Conservation (phyloP, 805 yeast genomes). For the Pichia heedii region DNA sequence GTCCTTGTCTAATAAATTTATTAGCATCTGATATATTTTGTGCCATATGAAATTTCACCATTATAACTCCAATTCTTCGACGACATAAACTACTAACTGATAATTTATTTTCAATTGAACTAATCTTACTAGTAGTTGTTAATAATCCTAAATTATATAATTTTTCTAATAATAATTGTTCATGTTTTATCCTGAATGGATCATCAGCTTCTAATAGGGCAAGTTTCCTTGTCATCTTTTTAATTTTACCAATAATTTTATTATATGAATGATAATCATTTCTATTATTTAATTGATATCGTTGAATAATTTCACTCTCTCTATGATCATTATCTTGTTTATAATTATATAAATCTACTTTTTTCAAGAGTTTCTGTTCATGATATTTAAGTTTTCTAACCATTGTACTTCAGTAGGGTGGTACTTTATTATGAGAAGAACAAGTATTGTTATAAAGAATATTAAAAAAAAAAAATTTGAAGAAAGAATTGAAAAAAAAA, state of each 20-base stretch:
- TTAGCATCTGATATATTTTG: conserved; percentile 83
- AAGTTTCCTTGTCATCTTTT: conserved; percentile 78
- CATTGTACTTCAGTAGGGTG: conserved; percentile 42
- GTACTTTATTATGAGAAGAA: too few relatives aligned
- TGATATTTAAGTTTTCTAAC: conserved; percentile 88
- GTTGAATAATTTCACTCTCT: conserved; percentile 93
- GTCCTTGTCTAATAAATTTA: conserved; percentile 92
- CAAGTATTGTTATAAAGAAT: background rate
- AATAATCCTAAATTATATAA: conserved; percentile 82
- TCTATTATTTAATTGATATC: conserved; percentile 87
- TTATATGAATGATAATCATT: conserved; percentile 95
- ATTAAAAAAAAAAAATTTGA: too few relatives aligned
- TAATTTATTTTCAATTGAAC: conserved; percentile 84
- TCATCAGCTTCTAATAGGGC: conserved; percentile 82
- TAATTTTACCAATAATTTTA: conserved; percentile 82
- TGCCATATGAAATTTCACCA: conserved; percentile 93
- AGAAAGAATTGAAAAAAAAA: too few relatives aligned
- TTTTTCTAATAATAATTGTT: conserved; percentile 79
- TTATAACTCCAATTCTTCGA: conserved; percentile 85
- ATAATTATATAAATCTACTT: conserved; percentile 96
- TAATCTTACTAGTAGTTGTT: conserved; percentile 80
- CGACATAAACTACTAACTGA: conserved; percentile 91
- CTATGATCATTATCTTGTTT: conserved; percentile 93
- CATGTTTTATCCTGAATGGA: conserved; percentile 81
- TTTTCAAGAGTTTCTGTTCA: conserved; percentile 88